Evolutionary conservation across 2,329 filamentous ascomycete species (phyloP).

Genomic region (Raffaelea deltoideospora): DNA sequence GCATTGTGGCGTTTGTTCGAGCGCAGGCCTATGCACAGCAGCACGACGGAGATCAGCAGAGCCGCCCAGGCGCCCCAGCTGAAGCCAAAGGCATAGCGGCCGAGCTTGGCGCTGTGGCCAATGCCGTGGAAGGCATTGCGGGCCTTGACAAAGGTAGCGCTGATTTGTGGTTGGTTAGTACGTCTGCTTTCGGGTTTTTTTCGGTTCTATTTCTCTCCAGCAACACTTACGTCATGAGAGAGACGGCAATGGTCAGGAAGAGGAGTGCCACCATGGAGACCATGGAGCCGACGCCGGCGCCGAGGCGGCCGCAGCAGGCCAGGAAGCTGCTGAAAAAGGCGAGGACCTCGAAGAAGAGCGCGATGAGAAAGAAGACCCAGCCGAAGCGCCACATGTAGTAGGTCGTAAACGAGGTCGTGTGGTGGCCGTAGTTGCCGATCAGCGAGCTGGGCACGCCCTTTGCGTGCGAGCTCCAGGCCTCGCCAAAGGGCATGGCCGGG

Average conservation of each 20-base stretch:
- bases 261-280: constrained; percentile 46
- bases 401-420: constrained; percentile 44
- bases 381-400: constrained; percentile 84
- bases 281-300: constrained; percentile 49
- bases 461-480: constrained; percentile 44
- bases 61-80: constrained; percentile 57
- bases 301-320: constrained; percentile 56
- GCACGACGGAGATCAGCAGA: constrained; percentile 48
- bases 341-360: constrained; percentile 59
- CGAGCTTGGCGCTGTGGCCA: constrained; percentile 43
- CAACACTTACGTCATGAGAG: constrained; percentile 62
- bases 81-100: constrained; percentile 58
- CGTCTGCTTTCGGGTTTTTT: too few relatives aligned
- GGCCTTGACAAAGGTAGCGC: constrained; percentile 49
- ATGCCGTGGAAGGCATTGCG: constrained; percentile 47
- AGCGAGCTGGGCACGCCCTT: constrained; percentile 26
- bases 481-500: constrained; percentile 55
- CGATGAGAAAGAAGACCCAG: constrained; percentile 81
- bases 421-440: constrained; percentile 34
- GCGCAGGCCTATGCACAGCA: constrained; percentile 51
- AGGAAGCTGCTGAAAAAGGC: constrained; percentile 55
- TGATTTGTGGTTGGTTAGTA: too few relatives aligned
- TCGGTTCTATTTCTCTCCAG: too few relatives aligned
- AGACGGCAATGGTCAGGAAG: constrained; percentile 50
- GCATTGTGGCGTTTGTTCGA: not conserved